Percentiles rank a stretch among this genome's conserved stretches.
phyloP scores from a whole-genome alignment of 768 basidiomycete genomes.

The Termitomyces titanicus region DNA sequence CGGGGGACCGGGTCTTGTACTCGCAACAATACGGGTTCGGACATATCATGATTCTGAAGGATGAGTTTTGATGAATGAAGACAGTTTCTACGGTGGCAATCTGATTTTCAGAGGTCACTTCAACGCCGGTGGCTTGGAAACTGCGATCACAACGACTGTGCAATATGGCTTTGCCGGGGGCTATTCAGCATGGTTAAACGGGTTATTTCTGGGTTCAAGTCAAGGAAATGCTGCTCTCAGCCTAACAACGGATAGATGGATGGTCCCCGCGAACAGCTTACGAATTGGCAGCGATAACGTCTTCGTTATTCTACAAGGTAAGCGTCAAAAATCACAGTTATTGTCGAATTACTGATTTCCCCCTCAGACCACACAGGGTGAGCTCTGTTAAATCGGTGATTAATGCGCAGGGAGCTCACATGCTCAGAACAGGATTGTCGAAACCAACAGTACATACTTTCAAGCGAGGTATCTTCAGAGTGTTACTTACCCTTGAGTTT shows the following conservation, averaged over 20 bases:
- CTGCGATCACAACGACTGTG: conserved; percentile 39
- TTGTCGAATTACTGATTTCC: neutral
- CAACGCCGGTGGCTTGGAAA: conserved; percentile 45
- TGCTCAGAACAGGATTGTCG: conserved; percentile 31
- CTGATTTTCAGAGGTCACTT: conserved; percentile 54
- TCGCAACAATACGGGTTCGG: conserved; percentile 50
- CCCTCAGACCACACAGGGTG: conserved; percentile 47
- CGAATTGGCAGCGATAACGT: conserved; percentile 38
- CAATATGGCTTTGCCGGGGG: conserved; percentile 50
- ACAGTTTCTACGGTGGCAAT: conserved; percentile 49
- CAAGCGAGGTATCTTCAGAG: neutral
- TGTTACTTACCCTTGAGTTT: neutral
- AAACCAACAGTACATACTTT: conserved; percentile 40
- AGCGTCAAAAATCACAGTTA: neutral
- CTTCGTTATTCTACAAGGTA: conserved; percentile 34
- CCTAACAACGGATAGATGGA: conserved; percentile 39
- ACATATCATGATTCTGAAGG: neutral
- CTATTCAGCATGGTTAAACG: conserved; percentile 49
- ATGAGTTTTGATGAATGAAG: neutral
- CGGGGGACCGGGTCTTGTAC: conserved; percentile 42
- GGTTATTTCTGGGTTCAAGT: conserved; percentile 45
- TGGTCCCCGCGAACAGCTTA: conserved; percentile 31
- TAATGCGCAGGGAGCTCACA: neutral
- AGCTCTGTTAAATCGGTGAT: neutral
- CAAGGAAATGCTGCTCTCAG: conserved; percentile 41